Evolutionary conservation across 2,329 filamentous ascomycete species (phyloP), one percentile per base, ranked within the genome.

Genomic region (Trichoderma semiorbis): DNA sequence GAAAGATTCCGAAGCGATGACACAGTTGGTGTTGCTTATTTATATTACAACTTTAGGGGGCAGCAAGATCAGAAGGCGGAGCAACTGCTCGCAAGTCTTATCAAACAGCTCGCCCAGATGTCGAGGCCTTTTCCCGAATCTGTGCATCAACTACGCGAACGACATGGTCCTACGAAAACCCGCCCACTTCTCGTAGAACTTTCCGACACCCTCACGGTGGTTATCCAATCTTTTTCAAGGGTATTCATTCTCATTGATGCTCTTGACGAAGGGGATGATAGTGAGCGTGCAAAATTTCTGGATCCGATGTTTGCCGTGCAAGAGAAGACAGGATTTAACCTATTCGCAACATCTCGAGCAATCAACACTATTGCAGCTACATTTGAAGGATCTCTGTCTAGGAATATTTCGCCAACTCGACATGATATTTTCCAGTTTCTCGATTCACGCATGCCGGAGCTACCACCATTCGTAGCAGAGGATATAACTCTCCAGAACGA

Each of bases 171-270:
- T 8, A 8, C 1, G 43, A 58, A 12, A 11, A 65, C 50, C 4
- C 61, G 24, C 10, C 69, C 69, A 8, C 61, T 55, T 2, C 18
- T 66, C 5, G 16, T n/a, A 4, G 61, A 66, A 18, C 21, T 71
- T 5, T 26, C 34, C 3, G 11, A 36, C 10, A 28, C 24, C 11
- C 53, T 71, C 3, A 7, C 10, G 2, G 3, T 12, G 11, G 14
- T 66, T 24, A n/a, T 26, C 1, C 39, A 53, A 4, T 24, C 39
- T 2, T 71, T 43, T 47, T 70, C 69, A 16, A 11, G 24, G 5
- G 47, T 71, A 1, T 71, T 36, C 18, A 65, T 71, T 12, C 34
- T 71, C 18, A 39, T 71, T 14, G 69, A 71, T 66, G 47, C 47
- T 5, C 60, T 71, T 8, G 69, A 71, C 16, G 62, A 71, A 60